These are phyloP conservation scores for Ammopiptanthus mongolicus DNA, from an alignment of 306 rosid species.

Conservation along the genomic window DNA sequence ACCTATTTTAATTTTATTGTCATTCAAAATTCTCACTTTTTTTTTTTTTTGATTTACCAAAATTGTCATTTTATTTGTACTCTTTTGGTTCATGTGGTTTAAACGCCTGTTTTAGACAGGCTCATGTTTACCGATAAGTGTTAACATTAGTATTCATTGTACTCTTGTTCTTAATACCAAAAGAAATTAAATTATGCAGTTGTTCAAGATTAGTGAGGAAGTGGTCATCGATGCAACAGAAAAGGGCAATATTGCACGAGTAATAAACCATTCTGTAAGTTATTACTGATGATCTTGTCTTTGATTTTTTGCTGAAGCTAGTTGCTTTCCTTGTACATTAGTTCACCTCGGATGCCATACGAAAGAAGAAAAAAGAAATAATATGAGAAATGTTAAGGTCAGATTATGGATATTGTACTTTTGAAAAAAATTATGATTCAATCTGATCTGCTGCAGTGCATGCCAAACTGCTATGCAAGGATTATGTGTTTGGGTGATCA, in stretches of 20 bases:
- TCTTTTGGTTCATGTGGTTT: background rate
- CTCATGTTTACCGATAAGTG: background rate
- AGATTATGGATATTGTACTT: background rate
- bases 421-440: background rate
- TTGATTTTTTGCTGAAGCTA: background rate
- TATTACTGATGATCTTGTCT: constrained; percentile 5
- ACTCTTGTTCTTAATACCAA: constrained; percentile 9
- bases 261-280: constrained; percentile 92
- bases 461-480: constrained; percentile 95
- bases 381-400: background rate
- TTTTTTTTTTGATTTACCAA: no score
- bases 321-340: background rate
- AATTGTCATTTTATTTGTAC: constrained; percentile 11
- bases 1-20: background rate
- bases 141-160: background rate
- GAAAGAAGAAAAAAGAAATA: background rate
- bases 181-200: constrained; percentile 50
- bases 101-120: background rate
- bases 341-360: background rate
- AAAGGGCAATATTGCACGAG: constrained; percentile 82
- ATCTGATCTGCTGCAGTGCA: constrained; percentile 60
- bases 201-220: constrained; percentile 88
- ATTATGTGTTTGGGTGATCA: constrained; percentile 58
- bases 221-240: constrained; percentile 85
- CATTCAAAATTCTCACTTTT: background rate